Conservation (phyloP, 176 grass and related monocot genomes). For the Musa schizocarpa region DNA sequence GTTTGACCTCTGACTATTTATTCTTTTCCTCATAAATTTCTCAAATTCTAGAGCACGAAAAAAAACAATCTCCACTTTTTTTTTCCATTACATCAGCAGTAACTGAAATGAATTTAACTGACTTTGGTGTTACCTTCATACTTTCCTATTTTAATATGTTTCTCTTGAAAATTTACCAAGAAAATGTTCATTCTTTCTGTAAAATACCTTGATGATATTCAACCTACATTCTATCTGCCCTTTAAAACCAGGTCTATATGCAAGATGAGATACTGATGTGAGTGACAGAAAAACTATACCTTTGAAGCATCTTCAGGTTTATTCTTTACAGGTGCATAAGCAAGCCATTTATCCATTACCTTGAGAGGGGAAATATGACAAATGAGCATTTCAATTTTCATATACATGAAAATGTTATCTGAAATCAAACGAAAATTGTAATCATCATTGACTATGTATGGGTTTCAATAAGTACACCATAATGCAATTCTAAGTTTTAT, state of each 20-base stretch:
- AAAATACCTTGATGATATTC: not conserved
- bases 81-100: too few relatives aligned
- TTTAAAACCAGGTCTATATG: not conserved
- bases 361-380: not conserved
- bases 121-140: too few relatives aligned
- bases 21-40: too few relatives aligned
- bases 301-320: constrained; percentile 96
- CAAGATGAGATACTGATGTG: not conserved
- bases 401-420: not conserved
- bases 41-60: too few relatives aligned
- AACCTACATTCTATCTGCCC: not conserved
- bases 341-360: constrained; percentile 96
- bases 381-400: not conserved
- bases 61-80: too few relatives aligned
- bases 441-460: not conserved
- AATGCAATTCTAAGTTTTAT: not conserved
- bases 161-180: too few relatives aligned
- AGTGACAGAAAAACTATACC: constrained; percentile 31
- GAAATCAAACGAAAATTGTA: not conserved
- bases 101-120: too few relatives aligned
- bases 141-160: too few relatives aligned
- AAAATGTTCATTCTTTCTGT: too few relatives aligned
- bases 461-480: not conserved
- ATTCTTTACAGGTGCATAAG: constrained; percentile 95
- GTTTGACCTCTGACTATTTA: too few relatives aligned